Conservation (phyloP, 2,329 filamentous ascomycete genomes). For the Penicillium sp. region DNA sequence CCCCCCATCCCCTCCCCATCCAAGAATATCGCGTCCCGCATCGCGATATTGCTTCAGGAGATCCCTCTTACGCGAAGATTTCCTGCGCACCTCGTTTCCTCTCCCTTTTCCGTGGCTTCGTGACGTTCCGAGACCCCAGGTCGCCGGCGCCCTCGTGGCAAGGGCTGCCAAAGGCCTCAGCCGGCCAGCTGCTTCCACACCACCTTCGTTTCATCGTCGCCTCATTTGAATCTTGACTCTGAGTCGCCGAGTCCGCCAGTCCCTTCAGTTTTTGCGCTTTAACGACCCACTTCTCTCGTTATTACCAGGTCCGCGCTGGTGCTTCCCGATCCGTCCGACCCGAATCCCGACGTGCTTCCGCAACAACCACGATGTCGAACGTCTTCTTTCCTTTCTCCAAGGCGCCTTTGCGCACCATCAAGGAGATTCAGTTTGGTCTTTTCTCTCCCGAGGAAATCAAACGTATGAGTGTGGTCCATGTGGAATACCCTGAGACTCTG, state of each 20-base stretch:
- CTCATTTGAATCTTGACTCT: conserved; percentile 15
- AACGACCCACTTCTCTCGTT: conserved; percentile 15
- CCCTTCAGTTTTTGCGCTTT: conserved; percentile 18
- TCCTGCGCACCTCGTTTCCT: conserved; percentile 25
- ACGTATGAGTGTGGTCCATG: conserved; percentile 93
- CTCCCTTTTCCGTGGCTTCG: conserved; percentile 31
- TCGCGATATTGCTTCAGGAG: conserved; percentile 39
- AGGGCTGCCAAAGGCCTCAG: conserved; percentile 46
- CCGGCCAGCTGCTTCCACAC: conserved; percentile 37
- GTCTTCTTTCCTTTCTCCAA: conserved; percentile 85
- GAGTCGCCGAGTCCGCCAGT: conserved; percentile 10
- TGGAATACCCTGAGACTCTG: conserved; percentile 99
- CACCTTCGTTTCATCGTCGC: conserved; percentile 32
- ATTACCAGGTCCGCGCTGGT: conserved; percentile 10
- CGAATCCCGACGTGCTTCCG: conserved; percentile 12
- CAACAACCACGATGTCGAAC: conserved; percentile 71
- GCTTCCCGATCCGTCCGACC: conserved; percentile 10
- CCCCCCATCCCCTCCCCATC: conserved; percentile 28
- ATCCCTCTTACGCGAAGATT: conserved; percentile 23
- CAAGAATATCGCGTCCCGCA: conserved; percentile 40
- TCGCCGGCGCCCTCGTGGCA: conserved; percentile 47
- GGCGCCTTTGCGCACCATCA: conserved; percentile 92
- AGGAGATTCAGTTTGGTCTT: conserved; percentile 98
- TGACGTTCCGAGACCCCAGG: conserved; percentile 35
- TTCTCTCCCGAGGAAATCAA: conserved; percentile 98